phyloP scores from a whole-genome alignment of 2,329 filamentous ascomycete genomes.

The Teratosphaeria pseudoeucalypti region DNA sequence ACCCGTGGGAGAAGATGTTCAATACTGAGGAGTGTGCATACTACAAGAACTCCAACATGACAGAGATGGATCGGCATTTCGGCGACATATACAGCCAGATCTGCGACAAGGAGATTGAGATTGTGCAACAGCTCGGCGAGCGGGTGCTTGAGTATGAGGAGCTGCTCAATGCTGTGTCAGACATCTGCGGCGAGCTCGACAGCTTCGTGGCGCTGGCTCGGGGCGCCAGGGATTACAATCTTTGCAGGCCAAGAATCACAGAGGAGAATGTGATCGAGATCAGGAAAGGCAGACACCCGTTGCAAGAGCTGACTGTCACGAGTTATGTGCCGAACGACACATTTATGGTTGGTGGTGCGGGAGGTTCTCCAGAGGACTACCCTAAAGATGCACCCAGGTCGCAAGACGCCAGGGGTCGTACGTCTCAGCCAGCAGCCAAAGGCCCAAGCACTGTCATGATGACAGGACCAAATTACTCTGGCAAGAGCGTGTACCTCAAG shows the following conservation, averaged over 20 bases:
- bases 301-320: slow-evolving; percentile 75
- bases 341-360: slow-evolving; percentile 51
- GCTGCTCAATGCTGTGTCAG: slow-evolving; percentile 58
- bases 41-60: slow-evolving; percentile 79
- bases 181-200: slow-evolving; percentile 78
- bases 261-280: slow-evolving; percentile 62
- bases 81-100: slow-evolving; percentile 82
- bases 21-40: slow-evolving; percentile 58
- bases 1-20: slow-evolving; percentile 70
- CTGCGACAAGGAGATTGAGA: slow-evolving; percentile 80
- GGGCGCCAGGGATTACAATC: slow-evolving; percentile 64
- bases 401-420: background rate
- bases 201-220: slow-evolving; percentile 70
- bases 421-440: slow-evolving; percentile 1
- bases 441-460: slow-evolving; percentile 63
- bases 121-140: slow-evolving; percentile 66
- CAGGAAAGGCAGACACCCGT: slow-evolving; percentile 66
- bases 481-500: slow-evolving; percentile 92
- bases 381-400: background rate
- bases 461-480: slow-evolving; percentile 92
- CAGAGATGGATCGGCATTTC: slow-evolving; percentile 65
- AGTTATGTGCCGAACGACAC: slow-evolving; percentile 79
- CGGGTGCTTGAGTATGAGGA: slow-evolving; percentile 59
- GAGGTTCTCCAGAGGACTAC: slow-evolving; percentile 7
- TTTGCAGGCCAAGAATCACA: slow-evolving; percentile 60